Percentiles rank a stretch among this genome's conserved stretches.
phyloP scores from a whole-genome alignment of 495 filamentous ascomycete species.

The Rusavskia elegans region DNA sequence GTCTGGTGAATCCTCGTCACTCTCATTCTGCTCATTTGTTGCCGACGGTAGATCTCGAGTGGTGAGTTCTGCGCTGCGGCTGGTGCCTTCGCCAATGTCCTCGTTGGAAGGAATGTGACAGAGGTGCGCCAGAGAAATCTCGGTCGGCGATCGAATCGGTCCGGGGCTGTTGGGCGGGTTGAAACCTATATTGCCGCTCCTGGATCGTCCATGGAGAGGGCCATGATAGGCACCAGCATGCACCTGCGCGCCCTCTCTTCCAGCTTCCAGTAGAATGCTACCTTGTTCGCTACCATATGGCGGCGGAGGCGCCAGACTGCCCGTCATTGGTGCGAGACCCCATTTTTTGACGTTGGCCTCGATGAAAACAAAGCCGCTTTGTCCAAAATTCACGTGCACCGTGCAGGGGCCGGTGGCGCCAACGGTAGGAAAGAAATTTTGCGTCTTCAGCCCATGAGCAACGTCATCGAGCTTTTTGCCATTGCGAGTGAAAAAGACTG shows the following conservation, averaged over 20 bases:
- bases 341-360: slow-evolving; percentile 99
- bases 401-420: slow-evolving; percentile 86
- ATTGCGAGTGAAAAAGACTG: slow-evolving; percentile 95
- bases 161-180: slow-evolving; percentile 67
- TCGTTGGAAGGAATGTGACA: slow-evolving; percentile 58
- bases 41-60: slow-evolving; percentile 12
- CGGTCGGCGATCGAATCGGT: slow-evolving; percentile 80
- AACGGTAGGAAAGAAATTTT: slow-evolving; percentile 92
- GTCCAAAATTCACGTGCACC: slow-evolving; percentile 93
- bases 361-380: slow-evolving; percentile 95
- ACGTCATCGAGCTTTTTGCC: slow-evolving; percentile 94
- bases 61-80: slow-evolving; percentile 31
- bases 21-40: slow-evolving; percentile 20
- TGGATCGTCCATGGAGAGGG: slow-evolving; percentile 23
- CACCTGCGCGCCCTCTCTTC: slow-evolving; percentile 47
- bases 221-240: slow-evolving; percentile 35
- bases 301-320: slow-evolving; percentile 84
- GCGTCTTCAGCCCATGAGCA: slow-evolving; percentile 78
- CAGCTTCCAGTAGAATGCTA: slow-evolving; percentile 83
- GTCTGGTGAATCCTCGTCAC: slow-evolving; percentile 20
- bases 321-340: slow-evolving; percentile 92
- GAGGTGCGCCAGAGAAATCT: slow-evolving; percentile 77
- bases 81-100: slow-evolving; percentile 61
- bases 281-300: slow-evolving; percentile 95
- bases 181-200: slow-evolving; percentile 40